Conservation (phyloP, 2,329 filamentous ascomycete genomes). For the Tolypocladium album region DNA sequence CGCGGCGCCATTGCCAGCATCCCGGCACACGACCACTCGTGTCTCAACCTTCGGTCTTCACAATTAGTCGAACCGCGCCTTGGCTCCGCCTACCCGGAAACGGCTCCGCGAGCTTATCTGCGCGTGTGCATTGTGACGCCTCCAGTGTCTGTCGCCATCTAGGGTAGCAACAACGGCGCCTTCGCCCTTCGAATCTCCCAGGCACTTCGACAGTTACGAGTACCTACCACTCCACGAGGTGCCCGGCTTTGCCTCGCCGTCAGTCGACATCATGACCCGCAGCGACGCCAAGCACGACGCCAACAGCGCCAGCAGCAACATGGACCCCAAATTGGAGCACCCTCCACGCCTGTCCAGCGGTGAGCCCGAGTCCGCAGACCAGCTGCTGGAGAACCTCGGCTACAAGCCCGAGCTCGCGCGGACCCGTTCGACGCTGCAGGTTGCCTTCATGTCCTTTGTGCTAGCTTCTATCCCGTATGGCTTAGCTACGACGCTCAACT, state of each 20-base stretch:
- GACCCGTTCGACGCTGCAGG: conserved; percentile 56
- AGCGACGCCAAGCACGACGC: conserved; percentile 11
- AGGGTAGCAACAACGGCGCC: neutral
- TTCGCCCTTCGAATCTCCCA: neutral
- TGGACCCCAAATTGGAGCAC: conserved; percentile 18
- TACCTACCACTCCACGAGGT: neutral
- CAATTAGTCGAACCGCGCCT: neutral
- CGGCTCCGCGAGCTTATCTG: neutral
- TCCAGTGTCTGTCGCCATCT: neutral
- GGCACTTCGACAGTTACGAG: neutral
- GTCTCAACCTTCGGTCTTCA: neutral
- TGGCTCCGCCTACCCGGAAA: neutral
- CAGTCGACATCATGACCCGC: conserved; percentile 7
- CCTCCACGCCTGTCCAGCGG: conserved; percentile 8
- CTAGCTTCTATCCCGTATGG: conserved; percentile 67
- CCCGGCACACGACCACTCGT: neutral
- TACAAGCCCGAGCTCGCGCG: conserved; percentile 56
- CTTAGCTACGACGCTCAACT: conserved; percentile 58
- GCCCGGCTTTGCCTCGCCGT: neutral
- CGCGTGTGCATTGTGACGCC: neutral
- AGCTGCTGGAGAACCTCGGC: conserved; percentile 52
- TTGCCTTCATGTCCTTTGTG: conserved; percentile 68
- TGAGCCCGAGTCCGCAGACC: conserved; percentile 40
- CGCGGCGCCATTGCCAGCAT: neutral
- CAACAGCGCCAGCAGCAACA: conserved; percentile 7